phyloP scores from a whole-genome alignment of 257 asterid species.

The Solanum dulcamara region DNA sequence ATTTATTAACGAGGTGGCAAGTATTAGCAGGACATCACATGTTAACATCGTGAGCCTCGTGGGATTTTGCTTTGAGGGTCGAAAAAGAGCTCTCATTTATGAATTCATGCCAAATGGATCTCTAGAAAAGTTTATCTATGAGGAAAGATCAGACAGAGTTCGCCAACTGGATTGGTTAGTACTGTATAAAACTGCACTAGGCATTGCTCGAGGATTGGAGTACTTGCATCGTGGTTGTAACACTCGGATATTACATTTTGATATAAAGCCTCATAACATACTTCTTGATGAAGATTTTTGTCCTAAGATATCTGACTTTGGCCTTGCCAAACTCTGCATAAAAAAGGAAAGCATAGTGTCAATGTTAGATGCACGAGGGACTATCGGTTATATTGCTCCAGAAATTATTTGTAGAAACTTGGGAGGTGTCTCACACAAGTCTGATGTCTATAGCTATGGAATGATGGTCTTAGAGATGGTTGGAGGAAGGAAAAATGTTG shows the following conservation, averaged over 20 bases:
- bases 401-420: conserved; percentile 16
- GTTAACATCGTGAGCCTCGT: conserved; percentile 24
- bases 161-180: neutral
- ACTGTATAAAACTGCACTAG: conserved; percentile 10
- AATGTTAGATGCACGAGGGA: conserved; percentile 21
- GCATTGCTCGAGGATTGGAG: conserved; percentile 28
- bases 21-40: conserved; percentile 34
- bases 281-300: conserved; percentile 15
- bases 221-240: conserved; percentile 25
- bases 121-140: conserved; percentile 17
- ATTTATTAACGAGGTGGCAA: conserved; percentile 1
- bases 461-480: conserved; percentile 18
- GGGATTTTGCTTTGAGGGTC: conserved; percentile 29
- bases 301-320: conserved; percentile 30
- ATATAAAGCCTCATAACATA: conserved; percentile 32
- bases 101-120: conserved; percentile 38
- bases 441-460: conserved; percentile 34
- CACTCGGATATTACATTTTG: conserved; percentile 16
- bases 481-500: neutral
- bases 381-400: conserved; percentile 34
- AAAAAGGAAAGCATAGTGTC: conserved; percentile 20
- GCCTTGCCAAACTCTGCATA: conserved; percentile 16
- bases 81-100: conserved; percentile 23
- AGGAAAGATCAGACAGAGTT: neutral
- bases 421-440: conserved; percentile 26